These are phyloP conservation scores for Butyriboletus loyo DNA, from an alignment of 768 basidiomycete species.

Conservation along the genomic window DNA sequence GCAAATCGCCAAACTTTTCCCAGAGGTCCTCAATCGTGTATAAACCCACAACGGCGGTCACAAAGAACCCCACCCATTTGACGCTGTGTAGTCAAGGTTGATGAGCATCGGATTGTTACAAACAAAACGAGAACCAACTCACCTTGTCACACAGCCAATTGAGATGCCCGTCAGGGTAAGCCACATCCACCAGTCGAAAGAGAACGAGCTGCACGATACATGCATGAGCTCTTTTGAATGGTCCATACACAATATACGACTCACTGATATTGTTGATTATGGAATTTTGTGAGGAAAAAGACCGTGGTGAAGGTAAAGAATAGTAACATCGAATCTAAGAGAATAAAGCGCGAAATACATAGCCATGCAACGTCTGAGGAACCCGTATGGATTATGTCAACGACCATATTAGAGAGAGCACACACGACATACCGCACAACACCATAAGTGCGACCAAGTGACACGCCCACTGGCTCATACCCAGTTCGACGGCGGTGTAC, in stretches of 20 bases:
- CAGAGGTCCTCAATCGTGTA: slow-evolving; percentile 98
- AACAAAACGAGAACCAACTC: slow-evolving; percentile 8
- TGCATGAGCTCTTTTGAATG: slow-evolving; percentile 1
- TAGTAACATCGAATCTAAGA: slow-evolving; percentile 97
- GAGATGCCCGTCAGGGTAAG: slow-evolving; percentile 88
- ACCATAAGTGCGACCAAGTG: slow-evolving; percentile 96
- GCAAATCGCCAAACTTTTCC: slow-evolving; percentile 96
- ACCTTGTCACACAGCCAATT: slow-evolving; percentile 95
- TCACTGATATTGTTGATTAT: slow-evolving; percentile 93
- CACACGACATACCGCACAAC: slow-evolving; percentile 62
- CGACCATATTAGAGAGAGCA: slow-evolving; percentile 4
- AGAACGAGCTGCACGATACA: slow-evolving; percentile 65
- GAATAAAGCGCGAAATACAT: slow-evolving; percentile 94
- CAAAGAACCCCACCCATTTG: slow-evolving; percentile 95
- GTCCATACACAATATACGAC: slow-evolving; percentile 26
- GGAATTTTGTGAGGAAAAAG: slow-evolving; percentile 93
- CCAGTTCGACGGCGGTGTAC: slow-evolving; percentile 94
- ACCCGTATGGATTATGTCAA: not conserved
- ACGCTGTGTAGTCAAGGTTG: slow-evolving; percentile 49
- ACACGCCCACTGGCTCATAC: slow-evolving; percentile 85
- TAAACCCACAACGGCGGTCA: slow-evolving; percentile 89
- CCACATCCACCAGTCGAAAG: slow-evolving; percentile 98
- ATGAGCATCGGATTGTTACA: not conserved
- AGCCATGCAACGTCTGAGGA: slow-evolving; percentile 91
- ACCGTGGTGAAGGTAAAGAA: slow-evolving; percentile 98